Percentiles rank a stretch among this genome's conserved stretches.
These are phyloP conservation scores for Vitis hybrid DNA, from an alignment of 177 flowering plant species.

Conservation along the genomic window DNA sequence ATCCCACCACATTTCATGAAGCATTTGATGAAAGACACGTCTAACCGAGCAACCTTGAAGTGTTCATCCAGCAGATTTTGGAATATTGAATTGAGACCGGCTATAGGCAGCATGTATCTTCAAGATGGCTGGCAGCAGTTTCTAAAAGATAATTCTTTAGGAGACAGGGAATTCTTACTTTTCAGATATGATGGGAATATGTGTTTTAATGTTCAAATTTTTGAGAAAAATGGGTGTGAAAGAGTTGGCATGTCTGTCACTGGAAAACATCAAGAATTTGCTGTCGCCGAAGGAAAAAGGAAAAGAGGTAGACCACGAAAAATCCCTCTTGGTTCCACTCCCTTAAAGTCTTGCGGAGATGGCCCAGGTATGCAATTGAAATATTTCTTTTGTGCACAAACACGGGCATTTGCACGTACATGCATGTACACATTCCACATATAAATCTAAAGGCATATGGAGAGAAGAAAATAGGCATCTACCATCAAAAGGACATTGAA, in stretches of 20 bases:
- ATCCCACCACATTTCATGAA: conserved; percentile 16
- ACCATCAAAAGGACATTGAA: too few species aligned
- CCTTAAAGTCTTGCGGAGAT: too few species aligned
- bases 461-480: too few species aligned
- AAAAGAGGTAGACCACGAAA: not conserved
- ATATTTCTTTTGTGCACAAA: too few species aligned
- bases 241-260: conserved; percentile 1
- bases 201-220: conserved; percentile 26
- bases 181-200: conserved; percentile 30
- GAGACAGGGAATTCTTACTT: conserved; percentile 22
- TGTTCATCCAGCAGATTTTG: conserved; percentile 5
- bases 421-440: too few species aligned
- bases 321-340: not conserved
- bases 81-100: not conserved
- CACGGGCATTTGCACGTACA: too few species aligned
- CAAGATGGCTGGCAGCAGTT: conserved; percentile 33
- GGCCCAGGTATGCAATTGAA: too few species aligned
- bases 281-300: not conserved
- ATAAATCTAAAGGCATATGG: too few species aligned
- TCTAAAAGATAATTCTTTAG: conserved; percentile 16
- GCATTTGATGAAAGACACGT: conserved; percentile 3
- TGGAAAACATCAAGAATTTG: too few species aligned
- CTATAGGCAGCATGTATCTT: not conserved
- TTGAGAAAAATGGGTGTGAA: conserved; percentile 22
- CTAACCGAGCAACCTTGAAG: conserved; percentile 2